Conservation (phyloP, 257 asterid species). For the Capsicum rhomboideum region DNA sequence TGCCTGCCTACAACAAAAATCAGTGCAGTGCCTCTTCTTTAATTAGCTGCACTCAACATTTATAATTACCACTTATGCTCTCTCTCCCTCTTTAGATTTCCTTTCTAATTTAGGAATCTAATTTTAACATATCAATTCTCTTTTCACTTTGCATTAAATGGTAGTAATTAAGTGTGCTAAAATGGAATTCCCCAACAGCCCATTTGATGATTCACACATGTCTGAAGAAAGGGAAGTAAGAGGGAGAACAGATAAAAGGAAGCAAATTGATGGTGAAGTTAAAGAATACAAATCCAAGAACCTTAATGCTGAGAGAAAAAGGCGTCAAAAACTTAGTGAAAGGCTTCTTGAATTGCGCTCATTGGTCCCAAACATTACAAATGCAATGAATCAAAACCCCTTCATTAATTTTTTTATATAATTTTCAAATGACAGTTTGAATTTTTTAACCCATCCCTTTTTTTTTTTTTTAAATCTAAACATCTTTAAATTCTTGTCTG, state of each 20-base stretch:
- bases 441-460: neutral
- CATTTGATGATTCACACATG: slow-evolving; percentile 10
- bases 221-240: slow-evolving; percentile 6
- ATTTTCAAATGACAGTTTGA: neutral
- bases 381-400: slow-evolving; percentile 36
- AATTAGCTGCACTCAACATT: neutral
- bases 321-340: slow-evolving; percentile 71
- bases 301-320: slow-evolving; percentile 59
- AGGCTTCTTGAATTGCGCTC: slow-evolving; percentile 67
- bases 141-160: neutral
- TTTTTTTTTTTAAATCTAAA: neutral
- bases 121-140: neutral
- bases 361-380: slow-evolving; percentile 70
- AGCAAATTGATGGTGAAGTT: slow-evolving; percentile 12
- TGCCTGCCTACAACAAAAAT: neutral
- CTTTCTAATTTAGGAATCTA: neutral
- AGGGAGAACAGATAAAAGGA: slow-evolving; percentile 23
- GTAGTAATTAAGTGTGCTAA: neutral
- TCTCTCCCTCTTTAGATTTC: neutral
- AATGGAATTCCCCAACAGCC: slow-evolving; percentile 14
- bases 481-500: neutral
- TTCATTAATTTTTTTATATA: neutral
- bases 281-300: slow-evolving; percentile 62
- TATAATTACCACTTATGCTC: neutral
- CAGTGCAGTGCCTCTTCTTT: neutral